These are phyloP conservation scores for Myxozyma udenii DNA, from an alignment of 805 yeast genomes.

Conservation along the genomic window DNA sequence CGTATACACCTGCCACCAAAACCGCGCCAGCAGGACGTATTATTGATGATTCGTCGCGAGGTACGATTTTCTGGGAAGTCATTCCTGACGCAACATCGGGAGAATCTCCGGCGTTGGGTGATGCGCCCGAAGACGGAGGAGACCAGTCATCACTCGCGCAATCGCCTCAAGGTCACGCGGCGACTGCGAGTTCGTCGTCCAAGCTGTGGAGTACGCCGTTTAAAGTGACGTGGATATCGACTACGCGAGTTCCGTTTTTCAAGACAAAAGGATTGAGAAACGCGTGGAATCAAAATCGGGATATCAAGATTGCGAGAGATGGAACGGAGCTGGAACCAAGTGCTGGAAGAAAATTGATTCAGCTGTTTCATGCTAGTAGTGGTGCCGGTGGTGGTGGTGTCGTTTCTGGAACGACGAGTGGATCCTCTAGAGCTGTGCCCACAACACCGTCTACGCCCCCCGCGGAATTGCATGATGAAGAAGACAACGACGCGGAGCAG, in stretches of 20 bases:
- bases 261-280: slow-evolving; percentile 39
- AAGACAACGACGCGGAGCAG: not conserved
- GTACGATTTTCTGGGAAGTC: slow-evolving; percentile 43
- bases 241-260: slow-evolving; percentile 36
- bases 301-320: slow-evolving; percentile 45
- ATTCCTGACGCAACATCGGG: slow-evolving; percentile 3
- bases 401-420: not conserved
- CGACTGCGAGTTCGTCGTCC: not conserved
- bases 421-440: no score
- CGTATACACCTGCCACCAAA: slow-evolving; percentile 30
- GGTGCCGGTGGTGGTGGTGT: not conserved
- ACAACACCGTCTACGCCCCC: no score
- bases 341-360: slow-evolving; percentile 36
- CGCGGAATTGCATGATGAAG: not conserved
- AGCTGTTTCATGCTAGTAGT: slow-evolving; percentile 32
- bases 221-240: slow-evolving; percentile 40
- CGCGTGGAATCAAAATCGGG: slow-evolving; percentile 40
- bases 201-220: slow-evolving; percentile 41
- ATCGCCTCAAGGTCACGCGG: slow-evolving; percentile 17
- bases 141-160: not conserved
- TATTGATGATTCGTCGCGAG: slow-evolving; percentile 39
- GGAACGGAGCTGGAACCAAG: slow-evolving; percentile 44
- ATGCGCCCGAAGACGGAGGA: not conserved
- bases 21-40: slow-evolving; percentile 37
- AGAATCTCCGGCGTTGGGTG: not conserved